These are phyloP conservation scores for Brassica cretica DNA, from an alignment of 345 rosid genomes.

Conservation along the genomic window DNA sequence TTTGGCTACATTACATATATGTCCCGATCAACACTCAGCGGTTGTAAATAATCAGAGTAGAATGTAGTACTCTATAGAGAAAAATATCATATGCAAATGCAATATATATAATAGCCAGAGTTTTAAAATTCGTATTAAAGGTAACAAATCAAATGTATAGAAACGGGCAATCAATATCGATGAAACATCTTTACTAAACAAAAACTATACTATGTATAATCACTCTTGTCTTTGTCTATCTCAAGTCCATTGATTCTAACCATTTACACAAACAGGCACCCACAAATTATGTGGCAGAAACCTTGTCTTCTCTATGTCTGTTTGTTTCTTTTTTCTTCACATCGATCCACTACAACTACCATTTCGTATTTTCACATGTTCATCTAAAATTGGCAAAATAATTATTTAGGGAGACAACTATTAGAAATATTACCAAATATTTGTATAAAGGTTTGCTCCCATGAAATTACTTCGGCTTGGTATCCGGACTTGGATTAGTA, in stretches of 20 bases:
- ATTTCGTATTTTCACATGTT: neutral
- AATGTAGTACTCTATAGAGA: neutral
- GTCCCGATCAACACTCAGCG: conserved; percentile 8
- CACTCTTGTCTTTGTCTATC: neutral
- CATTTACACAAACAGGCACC: conserved; percentile 4
- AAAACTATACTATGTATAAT: neutral
- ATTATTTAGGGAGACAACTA: neutral
- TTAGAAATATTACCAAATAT: neutral
- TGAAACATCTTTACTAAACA: neutral
- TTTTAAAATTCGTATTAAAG: too few species aligned
- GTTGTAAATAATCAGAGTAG: neutral
- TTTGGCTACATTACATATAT: neutral
- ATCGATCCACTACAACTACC: neutral
- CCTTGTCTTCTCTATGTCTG: conserved; percentile 2
- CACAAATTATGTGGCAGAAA: neutral
- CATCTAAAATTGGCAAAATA: conserved; percentile 7
- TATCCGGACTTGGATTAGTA: neutral
- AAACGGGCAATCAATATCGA: neutral
- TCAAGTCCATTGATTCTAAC: neutral
- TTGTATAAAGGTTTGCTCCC: neutral
- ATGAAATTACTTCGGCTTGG: neutral
- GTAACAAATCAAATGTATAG: neutral
- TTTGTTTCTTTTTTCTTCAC: conserved; percentile 9
- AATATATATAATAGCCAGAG: neutral
- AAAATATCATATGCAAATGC: neutral